Evolutionary conservation across 2,329 filamentous ascomycete species (phyloP).

Genomic region (Aspergillus fructus): DNA sequence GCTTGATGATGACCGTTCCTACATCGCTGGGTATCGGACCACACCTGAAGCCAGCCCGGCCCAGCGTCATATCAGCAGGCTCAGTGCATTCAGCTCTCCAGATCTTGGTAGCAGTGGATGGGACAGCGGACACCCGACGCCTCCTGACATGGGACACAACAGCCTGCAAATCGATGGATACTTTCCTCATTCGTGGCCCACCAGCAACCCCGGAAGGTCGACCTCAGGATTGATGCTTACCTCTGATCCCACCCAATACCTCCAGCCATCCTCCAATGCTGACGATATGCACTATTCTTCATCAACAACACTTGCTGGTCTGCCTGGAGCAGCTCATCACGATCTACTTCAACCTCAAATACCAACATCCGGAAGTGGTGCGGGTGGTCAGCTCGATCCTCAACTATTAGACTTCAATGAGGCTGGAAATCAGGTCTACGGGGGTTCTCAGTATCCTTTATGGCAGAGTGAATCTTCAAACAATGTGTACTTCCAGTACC

Average conservation of each 20-base stretch:
- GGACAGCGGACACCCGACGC: conserved; percentile 36
- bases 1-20: conserved; percentile 36
- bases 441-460: conserved; percentile 16
- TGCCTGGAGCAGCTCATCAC: conserved; percentile 44
- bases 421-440: conserved; percentile 14
- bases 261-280: conserved; percentile 50
- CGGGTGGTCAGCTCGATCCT: conserved; percentile 40
- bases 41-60: conserved; percentile 21
- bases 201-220: conserved; percentile 51
- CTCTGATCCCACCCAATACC: conserved; percentile 51
- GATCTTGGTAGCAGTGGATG: conserved; percentile 27
- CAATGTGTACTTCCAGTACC: conserved; percentile 21
- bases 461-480: conserved; percentile 27
- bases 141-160: conserved; percentile 30
- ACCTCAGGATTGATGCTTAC: conserved; percentile 48
- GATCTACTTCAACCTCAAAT: conserved; percentile 41
- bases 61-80: conserved; percentile 21
- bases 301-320: conserved; percentile 41
- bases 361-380: conserved; percentile 16
- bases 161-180: conserved; percentile 26
- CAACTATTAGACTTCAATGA: conserved; percentile 36
- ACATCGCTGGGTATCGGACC: conserved; percentile 12
- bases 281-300: conserved; percentile 32
- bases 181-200: conserved; percentile 52
- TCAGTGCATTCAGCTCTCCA: conserved; percentile 27